Conservation (phyloP, 1,139 yeast genomes). For the Meyerozyma sp. region DNA sequence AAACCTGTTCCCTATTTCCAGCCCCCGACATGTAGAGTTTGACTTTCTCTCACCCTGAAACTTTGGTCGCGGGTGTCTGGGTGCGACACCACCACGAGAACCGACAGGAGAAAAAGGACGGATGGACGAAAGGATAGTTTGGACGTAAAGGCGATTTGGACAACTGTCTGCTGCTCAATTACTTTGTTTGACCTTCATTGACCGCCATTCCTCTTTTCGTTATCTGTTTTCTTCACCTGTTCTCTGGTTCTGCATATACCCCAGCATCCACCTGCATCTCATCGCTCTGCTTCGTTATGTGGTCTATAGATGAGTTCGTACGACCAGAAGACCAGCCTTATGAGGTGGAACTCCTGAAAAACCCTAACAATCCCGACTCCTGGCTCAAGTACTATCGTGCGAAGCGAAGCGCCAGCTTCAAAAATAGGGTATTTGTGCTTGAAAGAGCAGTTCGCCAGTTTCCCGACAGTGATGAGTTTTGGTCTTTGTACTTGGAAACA, state of each 20-base stretch:
- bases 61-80: neutral
- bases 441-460: conserved; percentile 48
- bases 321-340: neutral
- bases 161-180: neutral
- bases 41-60: neutral
- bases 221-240: neutral
- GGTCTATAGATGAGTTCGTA: neutral
- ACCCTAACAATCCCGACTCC: conserved; percentile 35
- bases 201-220: too few relatives aligned
- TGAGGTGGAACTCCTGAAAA: conserved; percentile 42
- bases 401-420: conserved; percentile 17
- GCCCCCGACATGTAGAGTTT: conserved; percentile 37
- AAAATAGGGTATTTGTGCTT: conserved; percentile 38
- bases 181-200: neutral
- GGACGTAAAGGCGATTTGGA: too few relatives aligned
- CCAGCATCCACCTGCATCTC: neutral
- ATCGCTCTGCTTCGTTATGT: neutral
- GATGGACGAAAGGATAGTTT: too few relatives aligned
- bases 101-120: too few relatives aligned
- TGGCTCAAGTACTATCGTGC: conserved; percentile 54
- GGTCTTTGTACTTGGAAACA: conserved; percentile 48
- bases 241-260: neutral
- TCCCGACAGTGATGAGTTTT: conserved; percentile 49
- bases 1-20: conserved; percentile 73
- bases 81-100: neutral